phyloP scores from a whole-genome alignment of 2,329 filamentous ascomycete species.

The Penicillium sp. region DNA sequence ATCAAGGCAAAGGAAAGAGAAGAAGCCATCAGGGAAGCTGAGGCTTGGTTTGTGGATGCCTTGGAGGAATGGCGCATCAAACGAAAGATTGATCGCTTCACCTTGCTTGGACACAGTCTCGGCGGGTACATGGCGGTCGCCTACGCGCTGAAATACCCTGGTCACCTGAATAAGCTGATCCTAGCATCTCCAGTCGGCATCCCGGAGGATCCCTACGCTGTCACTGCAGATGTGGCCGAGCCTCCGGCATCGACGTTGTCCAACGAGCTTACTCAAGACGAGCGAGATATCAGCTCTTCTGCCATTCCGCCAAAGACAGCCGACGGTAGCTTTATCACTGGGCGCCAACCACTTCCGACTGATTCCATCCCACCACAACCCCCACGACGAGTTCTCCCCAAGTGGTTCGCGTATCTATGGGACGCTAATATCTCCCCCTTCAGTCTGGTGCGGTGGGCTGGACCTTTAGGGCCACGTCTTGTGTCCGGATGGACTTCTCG shows the following conservation, averaged over 20 bases:
- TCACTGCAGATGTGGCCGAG: conserved; percentile 76
- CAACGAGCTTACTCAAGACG: conserved; percentile 77
- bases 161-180: conserved; percentile 91
- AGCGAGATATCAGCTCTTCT: conserved; percentile 46
- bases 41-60: conserved; percentile 93
- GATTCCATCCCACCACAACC: conserved; percentile 48
- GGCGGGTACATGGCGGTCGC: conserved; percentile 94
- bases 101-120: conserved; percentile 85
- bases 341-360: conserved; percentile 30
- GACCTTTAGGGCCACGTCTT: conserved; percentile 84
- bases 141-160: conserved; percentile 95
- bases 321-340: conserved; percentile 57
- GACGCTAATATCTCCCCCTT: conserved; percentile 97
- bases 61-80: conserved; percentile 93
- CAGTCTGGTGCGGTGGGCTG: conserved; percentile 80
- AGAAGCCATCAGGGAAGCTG: conserved; percentile 80
- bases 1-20: conserved; percentile 78
- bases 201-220: conserved; percentile 88
- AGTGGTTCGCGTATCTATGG: conserved; percentile 92
- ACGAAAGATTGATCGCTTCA: conserved; percentile 88
- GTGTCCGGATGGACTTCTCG: conserved; percentile 94
- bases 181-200: conserved; percentile 92
- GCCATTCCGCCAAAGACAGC: conserved; percentile 36
- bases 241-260: conserved; percentile 68
- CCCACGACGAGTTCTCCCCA: conserved; percentile 64